A percentile compares a stretch with the other conserved stretches of the same genome.
These are phyloP conservation scores for Rutstroemia sp. DNA, from an alignment of 2,329 filamentous ascomycete genomes.

Conservation along the genomic window DNA sequence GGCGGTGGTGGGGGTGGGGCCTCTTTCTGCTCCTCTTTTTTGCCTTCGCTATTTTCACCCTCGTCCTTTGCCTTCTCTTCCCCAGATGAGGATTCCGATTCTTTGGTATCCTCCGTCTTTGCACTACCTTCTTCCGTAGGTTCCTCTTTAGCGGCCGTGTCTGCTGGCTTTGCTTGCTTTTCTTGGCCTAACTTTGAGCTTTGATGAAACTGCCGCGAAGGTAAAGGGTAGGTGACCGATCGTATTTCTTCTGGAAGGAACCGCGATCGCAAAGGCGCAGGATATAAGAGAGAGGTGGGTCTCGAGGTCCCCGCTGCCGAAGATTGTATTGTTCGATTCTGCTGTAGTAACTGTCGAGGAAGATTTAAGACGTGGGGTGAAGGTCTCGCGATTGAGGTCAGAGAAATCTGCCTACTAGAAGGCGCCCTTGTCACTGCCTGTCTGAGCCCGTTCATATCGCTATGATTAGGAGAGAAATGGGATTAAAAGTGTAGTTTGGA, in stretches of 20 bases:
- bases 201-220: slow-evolving; percentile 21
- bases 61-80: slow-evolving; percentile 24
- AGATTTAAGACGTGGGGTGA: slow-evolving; percentile 24
- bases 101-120: slow-evolving; percentile 12
- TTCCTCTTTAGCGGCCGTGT: slow-evolving; percentile 10
- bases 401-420: slow-evolving; percentile 22
- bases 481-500: slow-evolving; percentile 3
- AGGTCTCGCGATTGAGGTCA: slow-evolving; percentile 26
- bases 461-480: slow-evolving; percentile 8
- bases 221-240: slow-evolving; percentile 2
- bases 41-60: slow-evolving; percentile 21
- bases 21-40: slow-evolving; percentile 32
- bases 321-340: slow-evolving; percentile 23
- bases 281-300: slow-evolving; percentile 33
- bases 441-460: slow-evolving; percentile 29
- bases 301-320: slow-evolving; percentile 26
- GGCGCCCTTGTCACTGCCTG: slow-evolving; percentile 21
- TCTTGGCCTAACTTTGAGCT: slow-evolving; percentile 21
- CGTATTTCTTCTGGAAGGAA: slow-evolving; percentile 31
- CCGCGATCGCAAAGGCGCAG: slow-evolving; percentile 32
- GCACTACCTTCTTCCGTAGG: slow-evolving; percentile 8
- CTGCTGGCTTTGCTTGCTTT: slow-evolving; percentile 17
- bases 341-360: slow-evolving; percentile 30
- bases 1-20: slow-evolving; percentile 81
- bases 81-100: slow-evolving; percentile 15